Base-by-base conservation (phyloP, 2,329 filamentous ascomycete species). In the Neonectria hederae region DNA sequence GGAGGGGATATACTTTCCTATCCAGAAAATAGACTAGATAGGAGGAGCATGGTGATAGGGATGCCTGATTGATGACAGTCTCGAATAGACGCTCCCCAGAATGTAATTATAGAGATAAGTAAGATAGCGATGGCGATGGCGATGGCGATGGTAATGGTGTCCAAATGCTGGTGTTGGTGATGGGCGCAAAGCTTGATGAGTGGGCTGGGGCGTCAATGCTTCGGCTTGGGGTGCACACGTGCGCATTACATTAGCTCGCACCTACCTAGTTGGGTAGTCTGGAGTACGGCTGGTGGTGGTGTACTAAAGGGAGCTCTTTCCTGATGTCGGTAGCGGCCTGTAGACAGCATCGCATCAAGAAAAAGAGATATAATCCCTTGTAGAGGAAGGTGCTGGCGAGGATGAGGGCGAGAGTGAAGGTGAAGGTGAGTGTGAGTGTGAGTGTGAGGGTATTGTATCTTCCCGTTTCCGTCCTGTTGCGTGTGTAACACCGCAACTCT, bases 231-330 rank as follows among this genome's bases (percentile, higher is more conserved):
- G 22, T 46, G 60, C 54, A 63, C 60, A 63, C 60, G 60, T 63
- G 60, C 60, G 48, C 60, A 58, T 54, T 58, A 57, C 54, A 62
- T 62, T 57, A 63, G 53, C 60, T 63, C 32, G 46, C 60, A 63
- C 60, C 60, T 63, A 58, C 60, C 60, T 19, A 49, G 48, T 63
- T 58, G 49, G 54, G 60, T 54, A 63, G 48, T 48, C 30, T 49
- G 57, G n/a, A 56, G 54, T 58, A 58, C 48, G 59, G 53, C 53
- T 62, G 53, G 45, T 49, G 14, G 26, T 57, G 42, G 24, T 52
- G 21, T 51, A 30, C 28, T 30, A 19, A n/a, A 28, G 30, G 48
- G 11, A 21, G 48, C 28, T 51, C 48, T 51, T 21, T 32, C 38
- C 17, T 40, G 38, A 21, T 21, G n/a, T 21, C 38, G 9, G 38